Conservation (phyloP, 2,329 filamentous ascomycete species). For the Penicillium italicum region DNA sequence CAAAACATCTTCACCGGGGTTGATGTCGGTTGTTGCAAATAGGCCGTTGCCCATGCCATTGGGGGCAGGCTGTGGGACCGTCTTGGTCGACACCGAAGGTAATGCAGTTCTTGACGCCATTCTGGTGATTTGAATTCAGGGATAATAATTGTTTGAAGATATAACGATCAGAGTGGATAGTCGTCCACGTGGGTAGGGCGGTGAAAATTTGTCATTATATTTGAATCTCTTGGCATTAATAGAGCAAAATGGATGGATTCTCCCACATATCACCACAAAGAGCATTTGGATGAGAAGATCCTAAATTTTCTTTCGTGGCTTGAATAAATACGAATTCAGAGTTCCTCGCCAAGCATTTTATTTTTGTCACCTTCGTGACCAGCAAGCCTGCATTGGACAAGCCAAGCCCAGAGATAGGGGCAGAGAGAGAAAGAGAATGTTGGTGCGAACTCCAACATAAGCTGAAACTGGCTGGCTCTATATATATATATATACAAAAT, state of each 20-base stretch:
- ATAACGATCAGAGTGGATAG: not conserved
- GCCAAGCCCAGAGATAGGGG: not conserved
- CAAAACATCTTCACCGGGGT: constrained; percentile 49
- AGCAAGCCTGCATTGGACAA: not conserved
- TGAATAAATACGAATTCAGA: not conserved
- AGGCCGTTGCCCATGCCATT: constrained; percentile 51
- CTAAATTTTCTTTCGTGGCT: not conserved
- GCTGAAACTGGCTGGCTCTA: too few relatives aligned
- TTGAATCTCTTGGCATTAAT: constrained; percentile 1
- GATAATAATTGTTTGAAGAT: not conserved
- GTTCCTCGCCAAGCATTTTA: not conserved
- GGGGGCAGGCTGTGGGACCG: constrained; percentile 23
- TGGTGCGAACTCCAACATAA: not conserved
- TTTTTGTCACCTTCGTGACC: not conserved
- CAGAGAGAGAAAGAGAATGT: not conserved
- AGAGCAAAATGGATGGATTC: not conserved
- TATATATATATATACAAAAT: not conserved
- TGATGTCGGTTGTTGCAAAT: constrained; percentile 51
- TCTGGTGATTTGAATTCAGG: constrained; percentile 9
- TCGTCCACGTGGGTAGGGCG: not conserved
- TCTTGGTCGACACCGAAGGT: constrained; percentile 23
- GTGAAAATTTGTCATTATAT: not conserved
- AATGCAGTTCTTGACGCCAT: constrained; percentile 20
- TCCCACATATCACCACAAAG: not conserved
- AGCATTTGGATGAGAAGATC: not conserved